These are phyloP conservation scores for Trametopsis cervina DNA, from an alignment of 768 basidiomycete genomes.

Conservation along the genomic window DNA sequence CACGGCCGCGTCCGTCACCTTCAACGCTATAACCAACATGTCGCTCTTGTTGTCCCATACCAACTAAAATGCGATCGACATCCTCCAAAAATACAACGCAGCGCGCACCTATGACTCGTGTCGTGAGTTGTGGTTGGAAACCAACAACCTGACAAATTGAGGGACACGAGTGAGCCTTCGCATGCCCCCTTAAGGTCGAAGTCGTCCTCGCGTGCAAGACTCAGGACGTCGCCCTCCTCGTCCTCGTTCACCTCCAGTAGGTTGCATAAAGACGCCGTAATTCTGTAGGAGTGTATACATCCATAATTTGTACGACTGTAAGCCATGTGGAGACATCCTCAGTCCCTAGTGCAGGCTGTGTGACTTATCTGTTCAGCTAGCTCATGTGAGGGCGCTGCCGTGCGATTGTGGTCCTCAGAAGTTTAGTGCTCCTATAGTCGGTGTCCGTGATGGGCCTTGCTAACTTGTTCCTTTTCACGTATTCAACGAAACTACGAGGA, in stretches of 20 bases:
- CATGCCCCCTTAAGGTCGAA: slow-evolving; percentile 97
- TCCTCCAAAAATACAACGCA: background rate
- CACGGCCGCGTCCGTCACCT: slow-evolving; percentile 79
- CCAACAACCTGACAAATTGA: slow-evolving; percentile 97
- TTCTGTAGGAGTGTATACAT: slow-evolving; percentile 35
- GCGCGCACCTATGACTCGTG: slow-evolving; percentile 62
- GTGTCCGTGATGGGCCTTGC: too few species aligned
- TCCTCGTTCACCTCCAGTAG: slow-evolving; percentile 85
- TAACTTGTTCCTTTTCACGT: too few species aligned
- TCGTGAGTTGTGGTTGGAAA: slow-evolving; percentile 72
- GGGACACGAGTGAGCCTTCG: slow-evolving; percentile 93
- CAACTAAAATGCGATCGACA: background rate
- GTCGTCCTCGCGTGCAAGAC: slow-evolving; percentile 91
- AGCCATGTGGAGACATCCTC: slow-evolving; percentile 41
- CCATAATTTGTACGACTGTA: background rate
- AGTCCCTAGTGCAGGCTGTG: slow-evolving; percentile 60
- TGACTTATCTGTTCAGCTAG: slow-evolving; percentile 41
- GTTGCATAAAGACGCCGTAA: slow-evolving; percentile 83
- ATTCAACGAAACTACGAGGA: too few species aligned
- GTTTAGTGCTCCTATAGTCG: background rate
- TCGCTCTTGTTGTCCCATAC: slow-evolving; percentile 90
- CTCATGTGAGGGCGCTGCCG: background rate
- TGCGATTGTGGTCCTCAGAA: background rate
- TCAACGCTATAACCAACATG: slow-evolving; percentile 98
- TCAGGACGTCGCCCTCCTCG: slow-evolving; percentile 87